Evolutionary conservation across 169 alveolate species (phyloP), one percentile per base, ranked within the genome.

Genomic region (Plasmodium falciparum): DNA sequence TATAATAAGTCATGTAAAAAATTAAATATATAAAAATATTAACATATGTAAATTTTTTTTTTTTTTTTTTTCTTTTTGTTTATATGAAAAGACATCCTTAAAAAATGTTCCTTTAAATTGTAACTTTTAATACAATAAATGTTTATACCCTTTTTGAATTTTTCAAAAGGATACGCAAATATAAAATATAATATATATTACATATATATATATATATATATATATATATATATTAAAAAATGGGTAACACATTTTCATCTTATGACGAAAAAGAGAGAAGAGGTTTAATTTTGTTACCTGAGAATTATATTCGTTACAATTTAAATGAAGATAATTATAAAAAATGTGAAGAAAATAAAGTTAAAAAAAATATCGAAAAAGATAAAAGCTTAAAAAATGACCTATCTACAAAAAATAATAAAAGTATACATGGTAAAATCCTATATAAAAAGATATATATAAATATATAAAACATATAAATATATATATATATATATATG

Each of bases 181-280:
- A 33, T 33, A 33, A 33, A 0, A 33, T 33, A 4, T 33, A 33
- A 33, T 33, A 33, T 33, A 33, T 33, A 33, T 33, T 52, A 52
- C 62, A 15, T 52, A 52, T 15, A 20, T 20, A 20, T 20, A 20
- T 20, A 52, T 52, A 50, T 50, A 67, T 29, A 3, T 59, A 59
- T 59, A 67, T 29, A 3, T 59, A 59, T 59, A 59, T 59, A 13
- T 61, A 61, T 20, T 17, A 39, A 76, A 52, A 33, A 80, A 83
- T 83, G 91, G 91, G 91, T 69, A 83, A 83, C 49, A 4, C 47
- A 17, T n/a, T 61, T 5, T 69, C 91, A 11, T 20, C 26, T 15
- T n/a, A 83, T 43, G 78, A 69, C 7, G 78, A 83, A 12, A 43
- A 69, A n/a, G 22, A 6, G 6, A 47, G 49, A 45, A 83, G 58